Percentiles rank a stretch among this genome's conserved stretches.
Evolutionary conservation across 306 rosid genomes (phyloP).

Genomic region (Gynostemma pentaphyllum): DNA sequence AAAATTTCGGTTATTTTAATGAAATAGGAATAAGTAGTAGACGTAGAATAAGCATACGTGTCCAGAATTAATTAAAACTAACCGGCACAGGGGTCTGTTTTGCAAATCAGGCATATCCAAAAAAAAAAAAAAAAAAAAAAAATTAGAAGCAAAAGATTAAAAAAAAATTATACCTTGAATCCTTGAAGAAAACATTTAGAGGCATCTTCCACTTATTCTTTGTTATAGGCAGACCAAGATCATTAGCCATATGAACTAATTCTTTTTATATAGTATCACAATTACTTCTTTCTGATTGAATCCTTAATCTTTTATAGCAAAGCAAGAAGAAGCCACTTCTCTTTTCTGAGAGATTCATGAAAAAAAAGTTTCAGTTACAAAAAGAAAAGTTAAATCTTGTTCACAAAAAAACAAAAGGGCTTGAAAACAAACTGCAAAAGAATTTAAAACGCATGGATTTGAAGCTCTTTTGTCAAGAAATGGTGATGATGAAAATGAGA

Average conservation of each 20-base stretch:
- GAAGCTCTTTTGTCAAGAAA: background rate
- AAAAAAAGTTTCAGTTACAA: conserved; percentile 3
- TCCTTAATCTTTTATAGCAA: conserved; percentile 1
- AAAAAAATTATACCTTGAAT: conserved; percentile 48
- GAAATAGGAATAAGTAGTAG: too few species aligned
- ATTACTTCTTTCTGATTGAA: background rate
- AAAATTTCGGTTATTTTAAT: too few species aligned
- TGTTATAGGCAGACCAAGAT: conserved; percentile 3
- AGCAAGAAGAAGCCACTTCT: background rate
- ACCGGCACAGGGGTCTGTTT: too few species aligned
- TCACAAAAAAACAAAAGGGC: background rate
- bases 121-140: too few species aligned
- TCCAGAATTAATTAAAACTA: too few species aligned
- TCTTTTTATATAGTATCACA: background rate
- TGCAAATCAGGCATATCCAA: too few species aligned
- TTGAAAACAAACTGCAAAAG: background rate
- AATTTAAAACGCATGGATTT: conserved; percentile 2
- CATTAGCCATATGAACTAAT: background rate
- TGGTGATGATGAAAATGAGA: background rate
- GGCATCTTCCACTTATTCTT: conserved; percentile 50
- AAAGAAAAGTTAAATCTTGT: background rate
- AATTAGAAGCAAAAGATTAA: too few species aligned
- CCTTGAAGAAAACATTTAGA: conserved; percentile 74
- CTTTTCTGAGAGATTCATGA: background rate
- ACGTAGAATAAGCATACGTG: too few species aligned